These are phyloP conservation scores for Tylopilus felleus DNA, from an alignment of 768 basidiomycete genomes.

Conservation along the genomic window DNA sequence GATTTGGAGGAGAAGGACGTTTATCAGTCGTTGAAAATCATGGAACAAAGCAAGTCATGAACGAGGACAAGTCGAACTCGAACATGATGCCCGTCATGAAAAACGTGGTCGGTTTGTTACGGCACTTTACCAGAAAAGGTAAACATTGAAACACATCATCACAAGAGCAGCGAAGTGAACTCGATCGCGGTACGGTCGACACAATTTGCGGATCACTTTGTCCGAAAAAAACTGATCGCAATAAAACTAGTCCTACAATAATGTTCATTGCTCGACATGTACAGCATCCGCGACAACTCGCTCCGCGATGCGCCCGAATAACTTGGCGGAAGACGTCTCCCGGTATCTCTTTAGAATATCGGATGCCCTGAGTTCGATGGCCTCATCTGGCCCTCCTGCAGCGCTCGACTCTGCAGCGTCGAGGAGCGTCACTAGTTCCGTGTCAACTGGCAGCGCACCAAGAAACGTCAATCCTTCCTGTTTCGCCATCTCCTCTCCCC, in stretches of 20 bases:
- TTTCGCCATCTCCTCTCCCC: slow-evolving; percentile 84
- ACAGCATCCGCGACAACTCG: slow-evolving; percentile 36
- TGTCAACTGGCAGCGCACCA: slow-evolving; percentile 90
- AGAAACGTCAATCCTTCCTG: slow-evolving; percentile 73
- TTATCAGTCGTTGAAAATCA: slow-evolving; percentile 29
- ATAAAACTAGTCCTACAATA: too few relatives aligned
- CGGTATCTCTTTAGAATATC: slow-evolving; percentile 59
- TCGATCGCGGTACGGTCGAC: too few relatives aligned
- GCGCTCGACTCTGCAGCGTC: slow-evolving; percentile 54
- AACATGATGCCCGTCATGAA: slow-evolving; percentile 24
- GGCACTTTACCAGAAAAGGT: slow-evolving; percentile 18
- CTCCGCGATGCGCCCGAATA: slow-evolving; percentile 62
- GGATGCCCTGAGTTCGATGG: slow-evolving; percentile 36
- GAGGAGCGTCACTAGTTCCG: slow-evolving; percentile 80
- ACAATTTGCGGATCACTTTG: neutral
- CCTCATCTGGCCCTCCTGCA: slow-evolving; percentile 18
- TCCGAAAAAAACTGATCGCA: neutral
- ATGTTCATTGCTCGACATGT: slow-evolving; percentile 4
- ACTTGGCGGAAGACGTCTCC: slow-evolving; percentile 61
- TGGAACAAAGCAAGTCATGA: slow-evolving; percentile 29
- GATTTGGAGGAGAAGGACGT: slow-evolving; percentile 17
- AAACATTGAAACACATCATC: too few relatives aligned
- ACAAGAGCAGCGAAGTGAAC: too few relatives aligned
- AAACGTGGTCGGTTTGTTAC: slow-evolving; percentile 31
- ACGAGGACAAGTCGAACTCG: slow-evolving; percentile 20